A percentile compares a stretch with the other conserved stretches of the same genome.
Evolutionary conservation across 306 rosid genomes (phyloP).

Genomic region (Biancaea sappan): DNA sequence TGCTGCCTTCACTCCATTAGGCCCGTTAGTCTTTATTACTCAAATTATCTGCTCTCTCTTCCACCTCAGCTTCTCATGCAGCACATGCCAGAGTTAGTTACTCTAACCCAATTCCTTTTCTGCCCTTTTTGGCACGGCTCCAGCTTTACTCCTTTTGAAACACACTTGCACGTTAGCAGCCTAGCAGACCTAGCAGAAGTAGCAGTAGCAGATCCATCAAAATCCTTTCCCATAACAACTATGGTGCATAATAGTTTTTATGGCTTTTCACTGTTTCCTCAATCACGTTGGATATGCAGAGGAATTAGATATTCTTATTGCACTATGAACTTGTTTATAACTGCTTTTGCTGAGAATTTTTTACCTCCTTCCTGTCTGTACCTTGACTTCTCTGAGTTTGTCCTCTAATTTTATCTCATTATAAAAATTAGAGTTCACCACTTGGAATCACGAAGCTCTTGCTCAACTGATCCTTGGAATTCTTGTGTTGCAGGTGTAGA

Average conservation of each 20-base stretch:
- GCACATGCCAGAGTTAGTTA: no score
- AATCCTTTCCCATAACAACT: neutral
- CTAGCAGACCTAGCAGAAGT: neutral
- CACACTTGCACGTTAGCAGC: neutral
- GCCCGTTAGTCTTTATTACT: neutral
- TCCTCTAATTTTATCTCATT: neutral
- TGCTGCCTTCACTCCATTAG: neutral
- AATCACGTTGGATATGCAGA: neutral
- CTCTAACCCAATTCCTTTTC: neutral
- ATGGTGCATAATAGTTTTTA: neutral
- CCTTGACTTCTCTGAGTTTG: neutral
- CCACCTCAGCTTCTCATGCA: neutral
- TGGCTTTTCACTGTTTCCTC: neutral
- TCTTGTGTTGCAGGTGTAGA: constrained; percentile 59
- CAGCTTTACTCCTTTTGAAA: neutral
- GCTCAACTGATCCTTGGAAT: constrained; percentile 22
- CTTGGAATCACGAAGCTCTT: neutral
- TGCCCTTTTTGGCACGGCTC: neutral
- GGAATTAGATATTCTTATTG: neutral
- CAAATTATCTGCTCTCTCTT: neutral
- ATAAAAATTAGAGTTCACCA: neutral
- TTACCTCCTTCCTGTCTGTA: neutral
- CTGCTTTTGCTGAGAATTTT: neutral
- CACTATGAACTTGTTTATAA: neutral
- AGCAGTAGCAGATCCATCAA: neutral